Evolutionary conservation across 202 grass and related monocot species (phyloP), one percentile per base, ranked within the genome.

Genomic region (Setaria italica): DNA sequence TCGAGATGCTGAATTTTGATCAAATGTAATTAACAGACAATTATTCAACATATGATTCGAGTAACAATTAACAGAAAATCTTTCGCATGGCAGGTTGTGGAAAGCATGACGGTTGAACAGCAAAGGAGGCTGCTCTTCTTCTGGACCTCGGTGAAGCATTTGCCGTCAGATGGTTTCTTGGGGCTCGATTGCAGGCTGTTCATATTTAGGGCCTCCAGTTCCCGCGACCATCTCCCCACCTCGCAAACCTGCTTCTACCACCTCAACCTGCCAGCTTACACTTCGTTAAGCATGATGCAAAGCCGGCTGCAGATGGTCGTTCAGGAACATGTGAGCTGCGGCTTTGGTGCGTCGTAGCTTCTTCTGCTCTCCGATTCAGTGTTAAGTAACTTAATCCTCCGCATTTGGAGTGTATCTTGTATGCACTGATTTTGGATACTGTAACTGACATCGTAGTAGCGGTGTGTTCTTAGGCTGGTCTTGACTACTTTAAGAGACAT

Each of bases 101-200:
- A 80, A 46, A 46, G 80, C 33, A 91, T 96, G 94, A 83, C 79
- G 4, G 68, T 48, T 39, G 91, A 95, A 49, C 85, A 85, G 62
- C 81, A 84, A 30, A 85, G 87, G 45, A 66, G 76, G 46, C 59
- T 95, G 8, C 81, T 96, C 57, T 96, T 88, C 67, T 96, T 96
- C 76, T 96, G 91, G 91, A 96, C 94, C 1, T 89, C 91, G 4
- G 65, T 96, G 62, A 87, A 88, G 55, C 91, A 88, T 53, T 76
- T 96, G 65, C 91, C 94, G 2, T 81, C 77, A 1, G 87, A 93
- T 46, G 87, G 91, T 57, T 96, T 96, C 53, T 9, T n/a, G 21
- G 89, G 91, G 47, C 49, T 91, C 33, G 56, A 45, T 10, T 74
- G 67, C 20, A 80, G 53, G 82, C 5, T 91, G 84, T 67, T 48